Evolutionary conservation across 1,139 yeast genomes (phyloP).

Genomic region (Barnettozyma hawaiiensis): DNA sequence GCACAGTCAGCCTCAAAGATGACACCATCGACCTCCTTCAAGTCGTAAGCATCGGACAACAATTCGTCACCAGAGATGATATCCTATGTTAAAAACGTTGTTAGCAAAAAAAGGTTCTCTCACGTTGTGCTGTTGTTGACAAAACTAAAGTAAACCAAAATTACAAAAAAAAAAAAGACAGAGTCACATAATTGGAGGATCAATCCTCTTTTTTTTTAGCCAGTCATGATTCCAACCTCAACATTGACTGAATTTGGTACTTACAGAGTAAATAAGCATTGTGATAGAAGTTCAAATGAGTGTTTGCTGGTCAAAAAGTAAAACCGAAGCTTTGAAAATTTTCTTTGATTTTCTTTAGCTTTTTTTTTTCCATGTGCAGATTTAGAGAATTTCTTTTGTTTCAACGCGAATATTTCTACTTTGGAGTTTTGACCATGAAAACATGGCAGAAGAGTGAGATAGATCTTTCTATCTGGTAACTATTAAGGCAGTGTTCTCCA

Average conservation of each 20-base stretch:
- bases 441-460: not conserved
- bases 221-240: not conserved
- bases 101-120: constrained; percentile 4
- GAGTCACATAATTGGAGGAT: not conserved
- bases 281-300: constrained; percentile 3
- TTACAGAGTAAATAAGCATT: constrained; percentile 23
- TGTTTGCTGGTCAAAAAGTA: not conserved
- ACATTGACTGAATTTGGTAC: not conserved
- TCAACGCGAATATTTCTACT: constrained; percentile 2
- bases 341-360: not conserved
- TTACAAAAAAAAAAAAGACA: not conserved
- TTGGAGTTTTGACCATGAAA: not conserved
- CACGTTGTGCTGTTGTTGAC: not conserved
- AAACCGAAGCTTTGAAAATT: constrained; percentile 1
- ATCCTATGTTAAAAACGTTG: constrained; percentile 41
- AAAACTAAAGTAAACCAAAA: too few species aligned
- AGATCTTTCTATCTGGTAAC: not conserved
- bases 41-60: constrained; percentile 94
- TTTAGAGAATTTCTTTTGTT: not conserved
- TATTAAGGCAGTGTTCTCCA: constrained; percentile 40
- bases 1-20: constrained; percentile 96
- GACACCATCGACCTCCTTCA: constrained; percentile 78
- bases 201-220: not conserved
- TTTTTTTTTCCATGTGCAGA: constrained; percentile 1
- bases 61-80: constrained; percentile 92